Conservation (phyloP, 2,329 filamentous ascomycete species). For the Seiridium unicorne region DNA sequence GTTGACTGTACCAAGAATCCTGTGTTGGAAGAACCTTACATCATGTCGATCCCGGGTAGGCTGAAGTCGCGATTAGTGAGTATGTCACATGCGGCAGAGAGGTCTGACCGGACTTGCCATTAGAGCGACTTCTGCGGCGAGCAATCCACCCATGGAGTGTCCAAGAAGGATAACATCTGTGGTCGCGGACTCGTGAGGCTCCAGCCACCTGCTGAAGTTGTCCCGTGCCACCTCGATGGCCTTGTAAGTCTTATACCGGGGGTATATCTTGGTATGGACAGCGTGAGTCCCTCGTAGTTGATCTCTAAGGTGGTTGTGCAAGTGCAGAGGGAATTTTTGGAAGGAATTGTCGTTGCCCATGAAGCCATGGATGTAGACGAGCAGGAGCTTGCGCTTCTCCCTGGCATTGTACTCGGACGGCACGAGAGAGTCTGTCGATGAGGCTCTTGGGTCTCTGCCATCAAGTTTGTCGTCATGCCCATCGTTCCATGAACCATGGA, state of each 20-base stretch:
- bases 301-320: conserved; percentile 71
- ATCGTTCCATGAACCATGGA: not conserved
- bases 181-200: conserved; percentile 68
- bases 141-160: conserved; percentile 85
- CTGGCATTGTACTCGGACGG: conserved; percentile 25
- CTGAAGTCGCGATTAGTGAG: not conserved
- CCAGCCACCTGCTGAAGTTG: conserved; percentile 80
- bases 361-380: conserved; percentile 89
- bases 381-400: conserved; percentile 58
- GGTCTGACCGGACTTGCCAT: conserved; percentile 42
- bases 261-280: conserved; percentile 85
- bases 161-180: conserved; percentile 83
- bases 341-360: conserved; percentile 88
- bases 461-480: conserved; percentile 18
- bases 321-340: conserved; percentile 80
- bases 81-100: not conserved
- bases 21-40: conserved; percentile 59
- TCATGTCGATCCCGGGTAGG: not conserved
- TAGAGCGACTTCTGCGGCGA: conserved; percentile 77
- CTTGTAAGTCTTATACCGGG: conserved; percentile 74
- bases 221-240: conserved; percentile 72
- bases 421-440: conserved; percentile 42
- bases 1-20: conserved; percentile 76
- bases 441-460: conserved; percentile 42
- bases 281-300: conserved; percentile 70